Evolutionary conservation across 208 protist species (phyloP), one percentile per base, ranked within the genome.

Genomic region (Phytomonas sp.): DNA sequence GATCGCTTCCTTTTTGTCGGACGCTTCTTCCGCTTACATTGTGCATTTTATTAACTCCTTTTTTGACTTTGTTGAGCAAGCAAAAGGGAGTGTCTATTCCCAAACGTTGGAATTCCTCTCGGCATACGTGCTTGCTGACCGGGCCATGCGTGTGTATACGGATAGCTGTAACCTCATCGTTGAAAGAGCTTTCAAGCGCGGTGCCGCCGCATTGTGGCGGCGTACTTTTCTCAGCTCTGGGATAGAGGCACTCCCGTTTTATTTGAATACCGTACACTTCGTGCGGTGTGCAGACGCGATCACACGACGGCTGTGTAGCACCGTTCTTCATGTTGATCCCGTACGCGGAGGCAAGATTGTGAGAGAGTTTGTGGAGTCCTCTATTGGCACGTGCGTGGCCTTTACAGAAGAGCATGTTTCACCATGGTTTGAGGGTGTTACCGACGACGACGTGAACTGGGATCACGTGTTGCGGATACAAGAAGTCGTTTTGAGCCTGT

Each of bases 211-310:
- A 33, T 60, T 92, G 53, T 92, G 87, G 87, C 74, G 87, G 37
- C 72, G 76, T 2, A 68, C 79, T 23, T 84, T 87, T 59, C 65
- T 92, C 31, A 62, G 17, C 30, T 13, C 68, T 65, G 43, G 67
- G 61, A 11, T 32, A 8, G 59, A 66, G 13, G 23, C 43, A 0
- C 67, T 43, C 62, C 67, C 67, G n/a, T 62, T 75, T 28, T 70
- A 77, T 71, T 56, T 68, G 17, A 59, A 69, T 33, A 79, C 75
- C 40, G 59, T 79, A 3, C 81, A 86, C 69, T 75, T 89, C 30
- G 60, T 85, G 64, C 74, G 83, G 30, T 81, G 79, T 30, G 34
- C 88, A 20, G 87, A 92, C 59, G 83, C 87, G 9, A 66, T 89
- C 9, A 37, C 83, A 67, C 78, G 80, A 3, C 81, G 87, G 30